Base-by-base conservation (phyloP, 805 yeast genomes). In the Kodamaea kakaduensis region DNA sequence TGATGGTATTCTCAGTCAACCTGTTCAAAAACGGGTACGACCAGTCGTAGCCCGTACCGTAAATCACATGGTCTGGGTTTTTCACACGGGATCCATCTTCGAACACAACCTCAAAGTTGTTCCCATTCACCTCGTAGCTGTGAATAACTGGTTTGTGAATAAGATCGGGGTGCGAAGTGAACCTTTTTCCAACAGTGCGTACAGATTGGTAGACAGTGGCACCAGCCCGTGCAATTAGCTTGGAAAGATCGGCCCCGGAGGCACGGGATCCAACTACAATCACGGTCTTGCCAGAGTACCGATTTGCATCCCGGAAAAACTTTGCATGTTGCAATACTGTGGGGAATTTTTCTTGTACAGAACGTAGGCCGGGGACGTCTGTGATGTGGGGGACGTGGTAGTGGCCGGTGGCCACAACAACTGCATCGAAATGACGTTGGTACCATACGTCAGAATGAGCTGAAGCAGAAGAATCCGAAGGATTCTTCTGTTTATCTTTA, bases 31-130 rank as follows among this genome's bases (percentile, higher is more conserved):
- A 82, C 14, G 94, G 93, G 37, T 75, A 65, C 23, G 76, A 71
- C 48, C 78, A 78, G 30, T 76, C 61, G 54, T 83, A 85, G 1
- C 95, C 95, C 0, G 95, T 84, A 32, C 85, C 83, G 52, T 78
- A 82, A 7, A 84, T 61, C 7, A 85, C 61, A 15, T 51, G 49
- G 42, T 84, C 89, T 25, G 83, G 71, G 23, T 64, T 64, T 1
- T 47, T 45, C 2, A 79, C 39, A 8, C 47, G 53, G 3, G 55
- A 44, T 2, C 82, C 87, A 43, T 76, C 77, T 3, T 46, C 62
- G 38, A 80, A 73, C 9, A 54, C 48, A 2, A 78, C 59, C 17
- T 49, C 45, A 29, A 58, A 51, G 8, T 46, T 69, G 1, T 61
- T 55, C 9, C 31, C 27, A 2, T 34, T 13, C 5, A 47, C 23